Evolutionary conservation across 352 stramenopile genomes (phyloP).

Genomic region (Phytophthora vignae): DNA sequence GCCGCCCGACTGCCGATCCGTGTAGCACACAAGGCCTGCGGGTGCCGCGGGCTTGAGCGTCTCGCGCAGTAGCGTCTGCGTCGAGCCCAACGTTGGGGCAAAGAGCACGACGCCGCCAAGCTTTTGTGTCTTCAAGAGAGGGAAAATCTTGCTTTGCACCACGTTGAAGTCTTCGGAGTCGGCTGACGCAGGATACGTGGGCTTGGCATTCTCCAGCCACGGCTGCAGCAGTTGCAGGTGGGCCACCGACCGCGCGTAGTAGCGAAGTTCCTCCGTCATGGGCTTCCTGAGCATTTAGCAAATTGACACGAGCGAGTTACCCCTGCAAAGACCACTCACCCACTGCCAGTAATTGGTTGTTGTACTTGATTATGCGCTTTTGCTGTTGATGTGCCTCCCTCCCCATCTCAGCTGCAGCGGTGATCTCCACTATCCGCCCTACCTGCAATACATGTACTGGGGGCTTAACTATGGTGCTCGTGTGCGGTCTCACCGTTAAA

Average conservation of each 20-base stretch:
- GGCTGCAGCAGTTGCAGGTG: slow-evolving; percentile 73
- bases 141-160: slow-evolving; percentile 58
- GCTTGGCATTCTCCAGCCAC: slow-evolving; percentile 56
- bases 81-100: slow-evolving; percentile 72
- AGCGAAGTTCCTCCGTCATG: slow-evolving; percentile 74
- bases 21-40: slow-evolving; percentile 82
- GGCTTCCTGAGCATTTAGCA: slow-evolving; percentile 47
- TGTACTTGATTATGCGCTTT: too few species aligned
- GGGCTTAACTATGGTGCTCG: too few species aligned
- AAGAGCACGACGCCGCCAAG: slow-evolving; percentile 84
- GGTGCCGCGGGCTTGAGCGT: slow-evolving; percentile 69
- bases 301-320: too few species aligned
- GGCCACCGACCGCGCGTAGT: slow-evolving; percentile 78
- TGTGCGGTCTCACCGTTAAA: too few species aligned
- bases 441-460: too few species aligned
- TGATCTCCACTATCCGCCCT: too few species aligned
- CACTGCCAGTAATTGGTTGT: too few species aligned
- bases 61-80: slow-evolving; percentile 86
- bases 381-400: too few species aligned
- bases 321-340: accelerated
- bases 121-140: slow-evolving; percentile 61
- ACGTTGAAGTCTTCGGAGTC: slow-evolving; percentile 32
- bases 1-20: slow-evolving; percentile 76
- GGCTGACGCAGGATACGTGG: slow-evolving; percentile 33
- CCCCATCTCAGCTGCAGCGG: too few species aligned